These are phyloP conservation scores for Russula sp. DNA, from an alignment of 768 basidiomycete genomes.

Conservation along the genomic window DNA sequence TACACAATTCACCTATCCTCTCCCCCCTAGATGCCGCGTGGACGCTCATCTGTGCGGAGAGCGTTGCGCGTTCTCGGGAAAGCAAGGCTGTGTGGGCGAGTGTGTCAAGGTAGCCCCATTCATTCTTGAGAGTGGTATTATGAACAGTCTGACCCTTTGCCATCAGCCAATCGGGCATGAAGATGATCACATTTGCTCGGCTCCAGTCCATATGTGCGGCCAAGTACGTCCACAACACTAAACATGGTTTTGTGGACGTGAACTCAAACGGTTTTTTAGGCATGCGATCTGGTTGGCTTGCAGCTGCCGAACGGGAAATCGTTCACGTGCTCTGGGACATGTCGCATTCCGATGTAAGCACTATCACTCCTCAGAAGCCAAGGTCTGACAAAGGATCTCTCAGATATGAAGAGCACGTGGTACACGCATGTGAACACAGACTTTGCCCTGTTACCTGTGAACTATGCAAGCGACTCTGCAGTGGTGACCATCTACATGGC, in stretches of 20 bases:
- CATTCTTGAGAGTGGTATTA: neutral
- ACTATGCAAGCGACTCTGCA: slow-evolving; percentile 51
- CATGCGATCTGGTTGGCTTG: slow-evolving; percentile 19
- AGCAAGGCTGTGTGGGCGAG: slow-evolving; percentile 44
- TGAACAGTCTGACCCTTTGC: neutral
- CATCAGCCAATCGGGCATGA: slow-evolving; percentile 46
- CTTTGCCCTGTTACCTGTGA: slow-evolving; percentile 51
- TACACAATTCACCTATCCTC: slow-evolving; percentile 23
- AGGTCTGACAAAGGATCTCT: neutral
- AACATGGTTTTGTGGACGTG: too few species aligned
- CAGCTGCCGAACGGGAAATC: slow-evolving; percentile 11
- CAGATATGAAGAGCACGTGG: slow-evolving; percentile 41
- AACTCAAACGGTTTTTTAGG: slow-evolving; percentile 1
- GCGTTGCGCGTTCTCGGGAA: slow-evolving; percentile 40
- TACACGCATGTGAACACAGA: slow-evolving; percentile 47
- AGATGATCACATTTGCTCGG: slow-evolving; percentile 49
- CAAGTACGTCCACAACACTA: slow-evolving; percentile 33
- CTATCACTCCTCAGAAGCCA: neutral
- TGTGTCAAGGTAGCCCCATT: slow-evolving; percentile 43
- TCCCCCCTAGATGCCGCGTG: slow-evolving; percentile 38
- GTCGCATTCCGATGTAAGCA: slow-evolving; percentile 17
- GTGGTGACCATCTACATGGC: slow-evolving; percentile 47
- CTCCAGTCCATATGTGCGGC: slow-evolving; percentile 50
- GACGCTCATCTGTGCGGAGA: slow-evolving; percentile 50
- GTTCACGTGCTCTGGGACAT: slow-evolving; percentile 16